Evolutionary conservation across 257 asterid genomes (phyloP).

Genomic region (Agastache rugosa): DNA sequence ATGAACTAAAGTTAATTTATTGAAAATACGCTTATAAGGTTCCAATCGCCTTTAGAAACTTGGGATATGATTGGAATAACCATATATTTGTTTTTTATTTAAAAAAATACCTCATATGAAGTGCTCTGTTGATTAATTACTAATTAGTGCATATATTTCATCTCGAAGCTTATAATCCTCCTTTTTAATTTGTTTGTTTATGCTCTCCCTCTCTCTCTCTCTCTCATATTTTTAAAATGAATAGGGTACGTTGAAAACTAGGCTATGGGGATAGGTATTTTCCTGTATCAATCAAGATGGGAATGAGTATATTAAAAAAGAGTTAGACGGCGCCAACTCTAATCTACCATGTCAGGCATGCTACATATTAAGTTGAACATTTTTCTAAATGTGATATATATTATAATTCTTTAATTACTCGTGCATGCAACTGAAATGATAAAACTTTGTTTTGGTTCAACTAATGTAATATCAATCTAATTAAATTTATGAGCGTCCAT

Average conservation of each 20-base stretch:
- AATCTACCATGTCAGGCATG: conserved; percentile 49
- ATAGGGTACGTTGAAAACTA: conserved; percentile 31
- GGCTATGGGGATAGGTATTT: conserved; percentile 17
- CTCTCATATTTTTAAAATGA: background rate
- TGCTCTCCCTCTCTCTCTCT: background rate
- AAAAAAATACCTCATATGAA: too few species aligned
- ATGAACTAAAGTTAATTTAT: too few species aligned
- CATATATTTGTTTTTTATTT: too few species aligned
- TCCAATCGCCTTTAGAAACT: too few species aligned
- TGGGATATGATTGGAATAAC: too few species aligned
- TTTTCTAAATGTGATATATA: background rate
- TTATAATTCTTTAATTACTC: background rate
- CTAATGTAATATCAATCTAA: background rate
- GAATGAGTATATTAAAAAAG: conserved; percentile 1
- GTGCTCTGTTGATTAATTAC: too few species aligned
- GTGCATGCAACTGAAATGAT: background rate
- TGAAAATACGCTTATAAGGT: too few species aligned
- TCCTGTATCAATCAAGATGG: conserved; percentile 30
- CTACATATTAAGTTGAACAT: background rate
- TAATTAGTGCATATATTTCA: conserved; percentile 12
- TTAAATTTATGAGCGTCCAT: background rate
- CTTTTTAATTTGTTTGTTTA: conserved; percentile 11
- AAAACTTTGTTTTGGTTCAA: conserved; percentile 1
- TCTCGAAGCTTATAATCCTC: background rate
- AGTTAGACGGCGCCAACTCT: conserved; percentile 64